Base-by-base conservation (phyloP, 1,284 basidiomycete species). In the Wolfiporia cocos region DNA sequence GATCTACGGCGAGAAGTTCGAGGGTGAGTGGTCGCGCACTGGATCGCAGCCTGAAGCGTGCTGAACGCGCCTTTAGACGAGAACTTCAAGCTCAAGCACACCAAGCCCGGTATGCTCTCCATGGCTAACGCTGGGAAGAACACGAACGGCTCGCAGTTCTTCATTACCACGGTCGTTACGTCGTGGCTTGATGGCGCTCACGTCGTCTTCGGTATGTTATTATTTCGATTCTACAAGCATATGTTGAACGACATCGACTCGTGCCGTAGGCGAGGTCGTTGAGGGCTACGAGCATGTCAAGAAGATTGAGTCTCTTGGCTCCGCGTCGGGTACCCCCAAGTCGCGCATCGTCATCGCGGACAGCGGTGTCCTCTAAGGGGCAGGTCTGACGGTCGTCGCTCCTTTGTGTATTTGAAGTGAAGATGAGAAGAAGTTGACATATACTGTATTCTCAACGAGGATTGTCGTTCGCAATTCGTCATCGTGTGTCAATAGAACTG, bases 1-100 rank as follows among this genome's bases (percentile, higher is more conserved):
- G 20, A 97, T 98, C 65, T 97, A 94, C 55, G 93, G 94, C 51
- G 75, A 79, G 52, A 91, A 86, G 59, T 92, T 88, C 50, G 64
- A 54, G n/a, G 85, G 84, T 82, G 39, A 47, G 68, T 33, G 12
- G 31, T 19, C 11, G 38, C 21, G 32, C 23, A 34, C 30, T n/a
- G 14, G 20, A 36, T 46, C 24, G 17, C 20, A 21, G 37, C 35
- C 20, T 29, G 30, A 30, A 37, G 23, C 31, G 32, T 34, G 44
- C 30, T 44, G 5, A 18, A 14, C 15, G 11, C 22, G 21, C 35
- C n/a, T 31, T 50, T 54, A 77, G 93, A 96, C 58, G 93, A 97
- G 68, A 91, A 86, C 68, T 96, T 97, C 63, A 46, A 64, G 28
- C 50, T 83, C 42, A 87, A 85, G 69, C 93, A 97, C 68, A 73